These are phyloP conservation scores for Stylonectria norvegica DNA, from an alignment of 2,329 filamentous ascomycete species.

Conservation along the genomic window DNA sequence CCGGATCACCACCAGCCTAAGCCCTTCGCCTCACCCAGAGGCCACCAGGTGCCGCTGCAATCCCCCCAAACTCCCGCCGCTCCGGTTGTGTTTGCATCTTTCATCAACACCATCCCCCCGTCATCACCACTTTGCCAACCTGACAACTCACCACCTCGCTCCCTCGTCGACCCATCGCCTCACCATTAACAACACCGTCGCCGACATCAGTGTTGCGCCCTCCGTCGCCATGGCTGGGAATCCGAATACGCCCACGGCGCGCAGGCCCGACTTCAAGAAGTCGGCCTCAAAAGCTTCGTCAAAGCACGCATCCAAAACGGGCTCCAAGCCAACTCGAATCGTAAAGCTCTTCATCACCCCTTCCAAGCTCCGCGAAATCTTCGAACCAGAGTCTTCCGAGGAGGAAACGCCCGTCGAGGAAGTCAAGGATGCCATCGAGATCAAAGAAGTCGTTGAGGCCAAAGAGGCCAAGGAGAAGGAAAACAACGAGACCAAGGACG, in stretches of 20 bases:
- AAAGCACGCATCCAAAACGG: no score
- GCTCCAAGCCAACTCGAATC: constrained; percentile 36
- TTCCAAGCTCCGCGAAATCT: constrained; percentile 47
- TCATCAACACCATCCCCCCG: constrained; percentile 12
- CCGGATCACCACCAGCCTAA: constrained; percentile 24
- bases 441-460: no score
- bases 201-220: not conserved
- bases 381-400: constrained; percentile 42
- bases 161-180: constrained; percentile 5
- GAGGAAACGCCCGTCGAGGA: constrained; percentile 44
- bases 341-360: constrained; percentile 54
- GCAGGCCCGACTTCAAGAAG: no score
- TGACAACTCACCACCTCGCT: constrained; percentile 12
- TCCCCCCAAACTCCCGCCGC: constrained; percentile 19
- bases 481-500: no score
- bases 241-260: no score
- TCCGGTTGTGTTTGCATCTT: constrained; percentile 10
- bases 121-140: constrained; percentile 11
- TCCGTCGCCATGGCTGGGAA: constrained; percentile 33
- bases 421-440: constrained; percentile 36
- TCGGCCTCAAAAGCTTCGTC: no score
- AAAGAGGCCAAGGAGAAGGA: no score
- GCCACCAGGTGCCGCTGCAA: constrained; percentile 27
- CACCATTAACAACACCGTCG: constrained; percentile 4
- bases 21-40: constrained; percentile 15